Evolutionary conservation across 1,139 yeast species (phyloP).

Genomic region (Citeromyces hawaiiensis): DNA sequence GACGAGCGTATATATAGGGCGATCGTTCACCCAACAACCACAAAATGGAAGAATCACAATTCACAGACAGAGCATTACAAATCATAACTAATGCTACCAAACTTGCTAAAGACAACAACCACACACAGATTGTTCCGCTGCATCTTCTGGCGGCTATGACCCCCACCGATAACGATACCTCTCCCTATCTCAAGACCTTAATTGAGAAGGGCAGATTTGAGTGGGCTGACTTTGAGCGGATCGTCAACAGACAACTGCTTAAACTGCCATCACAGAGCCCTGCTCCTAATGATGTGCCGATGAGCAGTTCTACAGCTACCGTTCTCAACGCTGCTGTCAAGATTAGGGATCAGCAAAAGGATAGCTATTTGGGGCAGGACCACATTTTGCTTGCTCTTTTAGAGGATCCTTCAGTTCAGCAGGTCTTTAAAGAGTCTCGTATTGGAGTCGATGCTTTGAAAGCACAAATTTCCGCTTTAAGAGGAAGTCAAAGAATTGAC

Average conservation of each 20-base stretch:
- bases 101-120: constrained; percentile 73
- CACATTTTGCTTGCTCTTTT: constrained; percentile 77
- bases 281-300: constrained; percentile 25
- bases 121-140: constrained; percentile 72
- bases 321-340: constrained; percentile 26
- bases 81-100: constrained; percentile 70
- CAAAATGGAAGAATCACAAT: constrained; percentile 40
- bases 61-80: constrained; percentile 86
- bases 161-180: constrained; percentile 48
- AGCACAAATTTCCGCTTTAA: constrained; percentile 67
- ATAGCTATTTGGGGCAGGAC: constrained; percentile 85
- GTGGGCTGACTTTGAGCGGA: constrained; percentile 67
- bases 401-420: constrained; percentile 61
- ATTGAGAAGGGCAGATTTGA: constrained; percentile 83
- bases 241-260: constrained; percentile 70
- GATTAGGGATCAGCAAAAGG: constrained; percentile 80
- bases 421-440: constrained; percentile 61
- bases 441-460: constrained; percentile 62
- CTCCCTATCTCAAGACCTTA: constrained; percentile 69
- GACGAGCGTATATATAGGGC: not conserved
- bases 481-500: constrained; percentile 90
- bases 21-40: not conserved
- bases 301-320: constrained; percentile 16
- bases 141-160: constrained; percentile 91
- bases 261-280: constrained; percentile 82